phyloP scores from a whole-genome alignment of 169 alveolate genomes.

The Toxoplasma gondii region DNA sequence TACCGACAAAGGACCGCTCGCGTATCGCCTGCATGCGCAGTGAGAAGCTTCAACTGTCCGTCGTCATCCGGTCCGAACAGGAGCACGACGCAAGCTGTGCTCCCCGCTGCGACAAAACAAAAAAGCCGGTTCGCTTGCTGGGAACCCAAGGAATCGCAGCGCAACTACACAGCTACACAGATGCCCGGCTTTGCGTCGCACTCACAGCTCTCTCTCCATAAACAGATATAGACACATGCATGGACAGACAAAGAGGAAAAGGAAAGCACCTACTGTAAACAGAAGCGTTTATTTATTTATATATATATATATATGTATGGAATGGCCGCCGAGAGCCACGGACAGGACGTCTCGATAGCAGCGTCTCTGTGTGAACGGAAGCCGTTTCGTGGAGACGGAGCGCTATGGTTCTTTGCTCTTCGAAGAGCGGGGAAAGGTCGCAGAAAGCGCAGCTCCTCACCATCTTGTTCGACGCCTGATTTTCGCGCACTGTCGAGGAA shows the following conservation, averaged over 20 bases:
- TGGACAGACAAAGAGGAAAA: too few species aligned
- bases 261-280: too few species aligned
- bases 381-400: too few species aligned
- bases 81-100: constrained; percentile 52
- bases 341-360: too few species aligned
- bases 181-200: not conserved
- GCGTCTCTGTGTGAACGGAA: too few species aligned
- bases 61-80: constrained; percentile 63
- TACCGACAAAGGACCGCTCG: constrained; percentile 64
- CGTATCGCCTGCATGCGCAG: constrained; percentile 73
- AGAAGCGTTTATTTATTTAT: too few species aligned
- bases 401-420: too few species aligned
- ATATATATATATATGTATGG: too few species aligned
- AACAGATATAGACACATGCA: too few species aligned
- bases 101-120: constrained; percentile 32
- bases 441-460: too few species aligned
- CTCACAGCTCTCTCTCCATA: not conserved
- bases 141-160: not conserved
- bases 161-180: not conserved
- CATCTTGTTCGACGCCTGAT: not conserved
- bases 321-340: too few species aligned
- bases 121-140: not conserved
- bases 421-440: too few species aligned
- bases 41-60: constrained; percentile 57
- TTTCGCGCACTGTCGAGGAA: constrained; percentile 72